Evolutionary conservation across 2,329 filamentous ascomycete genomes (phyloP).

Genomic region (Botrytis fabae): DNA sequence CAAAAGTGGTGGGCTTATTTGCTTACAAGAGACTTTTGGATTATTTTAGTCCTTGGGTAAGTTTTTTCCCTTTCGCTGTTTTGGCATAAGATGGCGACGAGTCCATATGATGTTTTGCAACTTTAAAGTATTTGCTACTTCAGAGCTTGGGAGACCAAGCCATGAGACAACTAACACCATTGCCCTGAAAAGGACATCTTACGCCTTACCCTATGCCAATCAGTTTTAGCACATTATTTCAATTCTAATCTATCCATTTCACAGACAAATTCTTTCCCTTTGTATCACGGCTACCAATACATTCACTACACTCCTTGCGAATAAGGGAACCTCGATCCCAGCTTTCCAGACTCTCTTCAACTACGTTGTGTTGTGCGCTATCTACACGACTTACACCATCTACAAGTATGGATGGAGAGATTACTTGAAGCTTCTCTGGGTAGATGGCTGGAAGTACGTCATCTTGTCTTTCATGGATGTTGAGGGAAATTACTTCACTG

Average conservation of each 20-base stretch:
- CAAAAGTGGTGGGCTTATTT: constrained; percentile 72
- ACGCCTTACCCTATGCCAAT: constrained; percentile 26
- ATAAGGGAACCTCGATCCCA: constrained; percentile 74
- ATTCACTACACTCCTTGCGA: constrained; percentile 73
- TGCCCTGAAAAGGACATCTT: constrained; percentile 64
- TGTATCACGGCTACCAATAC: constrained; percentile 94
- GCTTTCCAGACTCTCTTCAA: constrained; percentile 97
- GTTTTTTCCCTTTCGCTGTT: constrained; percentile 33
- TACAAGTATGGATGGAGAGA: constrained; percentile 75
- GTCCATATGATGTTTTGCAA: constrained; percentile 82
- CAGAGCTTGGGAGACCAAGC: constrained; percentile 81
- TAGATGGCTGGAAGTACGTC: constrained; percentile 89
- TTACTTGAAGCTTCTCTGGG: constrained; percentile 62
- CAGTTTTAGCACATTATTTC: constrained; percentile 20
- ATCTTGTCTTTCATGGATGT: constrained; percentile 93
- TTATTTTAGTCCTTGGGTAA: constrained; percentile 73
- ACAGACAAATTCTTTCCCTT: constrained; percentile 75
- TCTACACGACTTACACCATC: constrained; percentile 80
- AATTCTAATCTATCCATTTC: neutral
- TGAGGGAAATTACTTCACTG: constrained; percentile 96
- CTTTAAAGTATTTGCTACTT: constrained; percentile 99
- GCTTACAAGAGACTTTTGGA: constrained; percentile 82
- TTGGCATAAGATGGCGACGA: constrained; percentile 1
- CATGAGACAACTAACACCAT: constrained; percentile 98
- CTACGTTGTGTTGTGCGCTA: constrained; percentile 77